Evolutionary conservation across 768 basidiomycete genomes (phyloP).

Genomic region (Macrocybe gigantea): DNA sequence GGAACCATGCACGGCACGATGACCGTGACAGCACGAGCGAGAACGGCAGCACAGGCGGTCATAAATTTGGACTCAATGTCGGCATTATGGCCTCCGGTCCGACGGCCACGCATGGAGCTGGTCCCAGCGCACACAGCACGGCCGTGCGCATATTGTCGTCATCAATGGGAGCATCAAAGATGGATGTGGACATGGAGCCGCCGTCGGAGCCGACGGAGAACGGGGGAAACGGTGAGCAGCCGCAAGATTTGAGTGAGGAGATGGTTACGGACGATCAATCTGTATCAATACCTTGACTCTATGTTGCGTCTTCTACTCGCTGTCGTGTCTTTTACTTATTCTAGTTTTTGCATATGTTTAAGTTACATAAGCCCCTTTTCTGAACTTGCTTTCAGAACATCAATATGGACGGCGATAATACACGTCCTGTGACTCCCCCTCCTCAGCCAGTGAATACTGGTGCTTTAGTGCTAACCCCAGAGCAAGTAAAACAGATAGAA

Average conservation of each 20-base stretch:
- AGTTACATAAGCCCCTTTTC: no score
- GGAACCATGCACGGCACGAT: conserved; percentile 57
- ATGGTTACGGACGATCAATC: conserved; percentile 17
- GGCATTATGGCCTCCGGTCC: conserved; percentile 68
- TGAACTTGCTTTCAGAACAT: no score
- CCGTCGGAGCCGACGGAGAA: conserved; percentile 25
- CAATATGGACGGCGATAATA: no score
- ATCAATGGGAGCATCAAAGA: conserved; percentile 18
- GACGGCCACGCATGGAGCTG: conserved; percentile 61
- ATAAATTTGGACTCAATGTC: conserved; percentile 60
- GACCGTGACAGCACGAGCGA: conserved; percentile 45
- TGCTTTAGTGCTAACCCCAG: conserved; percentile 45
- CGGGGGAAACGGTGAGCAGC: conserved; percentile 5
- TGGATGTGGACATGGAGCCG: conserved; percentile 36
- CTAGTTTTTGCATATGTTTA: neutral
- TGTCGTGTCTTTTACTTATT: neutral
- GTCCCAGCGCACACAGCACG: conserved; percentile 69
- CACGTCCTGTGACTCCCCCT: no score
- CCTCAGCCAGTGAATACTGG: conserved; percentile 6
- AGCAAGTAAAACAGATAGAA: conserved; percentile 68
- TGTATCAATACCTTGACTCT: conserved; percentile 4
- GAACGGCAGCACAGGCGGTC: conserved; percentile 34
- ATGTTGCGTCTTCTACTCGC: neutral
- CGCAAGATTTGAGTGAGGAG: conserved; percentile 9
- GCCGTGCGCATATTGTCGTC: conserved; percentile 37